Evolutionary conservation across 148 eudicot genomes (phyloP), one percentile per base, ranked within the genome.

Genomic region (Salicornia ramosissima): DNA sequence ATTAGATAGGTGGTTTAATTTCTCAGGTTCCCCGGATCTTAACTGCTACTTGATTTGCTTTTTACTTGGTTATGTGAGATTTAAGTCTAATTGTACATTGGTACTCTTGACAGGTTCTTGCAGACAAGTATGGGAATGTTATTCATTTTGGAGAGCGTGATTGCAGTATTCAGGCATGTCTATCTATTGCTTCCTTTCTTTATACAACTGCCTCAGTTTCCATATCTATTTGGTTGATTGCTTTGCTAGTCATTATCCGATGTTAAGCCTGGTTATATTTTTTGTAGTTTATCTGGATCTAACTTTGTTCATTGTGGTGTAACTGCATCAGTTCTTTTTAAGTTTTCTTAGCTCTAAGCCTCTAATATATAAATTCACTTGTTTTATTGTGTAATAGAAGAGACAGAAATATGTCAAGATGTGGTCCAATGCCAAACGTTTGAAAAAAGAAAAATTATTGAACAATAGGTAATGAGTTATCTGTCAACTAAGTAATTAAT

Each of bases 131-230:
- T 78, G 93, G 99, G 43, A 94, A 94, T 74, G 97, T 90, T 69
- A 87, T 94, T 72, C 99, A 94, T 86, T 94, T 90, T 79, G 99
- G 99, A 64, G 99, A 94, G 81, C 99, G 99, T 83, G 99, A 94
- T 78, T 94, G 99, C 90, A 94, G 97, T 81, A 94, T 94, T 80
- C 99, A 94, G 97, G 99, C 84, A 79, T 69, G 34, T 28, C 73
- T 46, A 30, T 65, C 25, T 31, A 1, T 58, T 63, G 53, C 13
- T 28, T 46, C 54, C 19, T 33, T 71, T 42, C 24, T 56, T 10
- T 25, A n/a, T 36, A 49, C 39, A 31, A 10, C 9, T 30, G 5
- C 9, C 22, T 29, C 13, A 29, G 6, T 52, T 67, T 49, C 12
- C 56, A 24, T 25, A 46, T 51, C 39, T 33, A 12, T 36, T 36